Base-by-base conservation (phyloP, 306 rosid genomes). In the Cucurbita pepo region DNA sequence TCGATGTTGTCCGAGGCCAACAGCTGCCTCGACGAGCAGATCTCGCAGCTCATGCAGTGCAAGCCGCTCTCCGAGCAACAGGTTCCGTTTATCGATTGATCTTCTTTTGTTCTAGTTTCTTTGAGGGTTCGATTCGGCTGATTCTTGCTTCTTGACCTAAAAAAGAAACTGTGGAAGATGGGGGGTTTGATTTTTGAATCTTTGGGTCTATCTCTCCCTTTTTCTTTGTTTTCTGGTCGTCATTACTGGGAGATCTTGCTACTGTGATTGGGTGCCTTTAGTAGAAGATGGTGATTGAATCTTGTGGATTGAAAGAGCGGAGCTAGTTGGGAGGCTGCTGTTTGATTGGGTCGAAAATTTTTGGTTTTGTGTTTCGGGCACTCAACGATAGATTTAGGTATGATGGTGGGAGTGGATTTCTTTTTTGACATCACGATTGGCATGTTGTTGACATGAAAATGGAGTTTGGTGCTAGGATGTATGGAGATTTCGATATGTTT, bases 1-100 rank as follows among this genome's bases (percentile, higher is more conserved):
- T 94, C 94, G 16, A 61, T 82, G 54, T 53, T 85, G 10, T 72
- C 89, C 59, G 96, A 90, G 4, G 79, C 88, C 7, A 79, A 80
- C 56, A 75, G 58, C 72, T 91, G 88, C 77, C 89, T 94, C 71
- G 88, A 94, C 65, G 96, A 94, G 82, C 97, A 94, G 98, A 94
- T 94, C 95, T 85, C 96, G 21, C 97, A 94, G 89, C 97, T 94
- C 82, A 89, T 86, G 97, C 95, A 94, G 86, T 94, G 98, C 97
- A 90, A 90, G 80, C 98, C 98, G 36, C 96, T 94, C 72, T 86
- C 94, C 21, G 98, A 94, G 81, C 97, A 85, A 57, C 97, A 90
- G 97, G 98, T 94, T 78, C 58, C 50, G 55, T 77, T 16, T 53
- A 13, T 72, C 8, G 37, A 55, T 66, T 3, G 22, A n/a, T 12